Evolutionary conservation across 2,329 filamentous ascomycete species (phyloP).

Genomic region (Capronia americana): DNA sequence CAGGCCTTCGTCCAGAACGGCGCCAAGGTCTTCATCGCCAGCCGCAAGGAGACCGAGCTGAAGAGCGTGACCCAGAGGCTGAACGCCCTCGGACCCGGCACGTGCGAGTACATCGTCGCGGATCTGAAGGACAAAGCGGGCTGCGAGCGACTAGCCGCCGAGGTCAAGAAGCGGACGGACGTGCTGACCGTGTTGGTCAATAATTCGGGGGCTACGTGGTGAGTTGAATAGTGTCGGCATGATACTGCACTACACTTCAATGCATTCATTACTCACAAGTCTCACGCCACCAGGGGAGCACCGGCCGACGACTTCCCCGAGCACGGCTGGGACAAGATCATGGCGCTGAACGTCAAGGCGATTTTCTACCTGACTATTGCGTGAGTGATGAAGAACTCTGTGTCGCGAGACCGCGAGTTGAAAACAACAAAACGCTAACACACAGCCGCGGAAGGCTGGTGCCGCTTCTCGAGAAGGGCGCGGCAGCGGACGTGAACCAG

Average conservation of each 20-base stretch:
- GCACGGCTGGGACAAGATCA: slow-evolving; percentile 63
- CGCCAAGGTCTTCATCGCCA: slow-evolving; percentile 60
- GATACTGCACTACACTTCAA: no score
- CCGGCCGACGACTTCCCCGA: slow-evolving; percentile 65
- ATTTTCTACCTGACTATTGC: slow-evolving; percentile 55
- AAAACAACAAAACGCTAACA: no score
- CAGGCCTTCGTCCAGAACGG: slow-evolving; percentile 61
- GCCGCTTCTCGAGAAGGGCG: slow-evolving; percentile 4
- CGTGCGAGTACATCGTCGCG: slow-evolving; percentile 58
- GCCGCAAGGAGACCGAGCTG: slow-evolving; percentile 58
- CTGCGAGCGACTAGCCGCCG: slow-evolving; percentile 55
- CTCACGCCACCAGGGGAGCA: slow-evolving; percentile 50
- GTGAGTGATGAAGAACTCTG: slow-evolving; percentile 1
- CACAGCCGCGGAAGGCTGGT: not conserved
- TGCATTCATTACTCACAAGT: slow-evolving; percentile 36
- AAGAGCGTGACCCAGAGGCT: slow-evolving; percentile 53
- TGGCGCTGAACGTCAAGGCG: slow-evolving; percentile 61
- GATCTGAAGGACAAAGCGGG: slow-evolving; percentile 61
- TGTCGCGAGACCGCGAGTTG: not conserved
- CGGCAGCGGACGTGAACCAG: slow-evolving; percentile 39
- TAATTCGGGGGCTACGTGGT: slow-evolving; percentile 26
- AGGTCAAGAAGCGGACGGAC: slow-evolving; percentile 53
- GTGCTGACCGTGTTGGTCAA: slow-evolving; percentile 58
- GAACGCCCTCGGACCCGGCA: slow-evolving; percentile 59
- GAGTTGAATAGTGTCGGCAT: not conserved